A percentile compares a stretch with the other conserved stretches of the same genome.
These are phyloP conservation scores for Apophysomyces sp. DNA, from an alignment of 371 early-diverging fungal species.

Conservation along the genomic window DNA sequence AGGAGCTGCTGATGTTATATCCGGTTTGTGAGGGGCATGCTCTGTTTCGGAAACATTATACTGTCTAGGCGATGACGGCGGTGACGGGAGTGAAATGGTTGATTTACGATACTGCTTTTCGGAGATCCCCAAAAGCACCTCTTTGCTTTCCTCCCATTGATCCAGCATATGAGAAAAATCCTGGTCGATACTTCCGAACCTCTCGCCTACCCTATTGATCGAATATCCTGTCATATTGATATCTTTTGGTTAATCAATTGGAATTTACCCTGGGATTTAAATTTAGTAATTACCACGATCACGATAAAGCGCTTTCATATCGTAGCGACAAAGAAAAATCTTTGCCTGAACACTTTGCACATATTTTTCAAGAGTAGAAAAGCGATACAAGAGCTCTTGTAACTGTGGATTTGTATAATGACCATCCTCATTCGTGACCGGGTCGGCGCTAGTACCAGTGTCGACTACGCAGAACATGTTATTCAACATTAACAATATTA, in stretches of 20 bases:
- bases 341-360: constrained; percentile 33
- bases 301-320: constrained; percentile 20
- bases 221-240: background rate
- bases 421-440: background rate
- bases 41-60: background rate
- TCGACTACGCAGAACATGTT: constrained; percentile 3
- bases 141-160: constrained; percentile 40
- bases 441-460: background rate
- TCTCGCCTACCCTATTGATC: constrained; percentile 25
- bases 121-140: constrained; percentile 4
- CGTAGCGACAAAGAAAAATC: constrained; percentile 37
- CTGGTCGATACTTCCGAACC: constrained; percentile 30
- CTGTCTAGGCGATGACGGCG: constrained; percentile 32
- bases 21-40: background rate
- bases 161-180: constrained; percentile 19
- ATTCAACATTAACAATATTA: background rate
- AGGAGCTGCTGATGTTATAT: background rate
- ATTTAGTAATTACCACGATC: constrained; percentile 20
- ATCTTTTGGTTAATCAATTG: background rate
- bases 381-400: constrained; percentile 23
- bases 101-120: background rate
- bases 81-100: constrained; percentile 28
- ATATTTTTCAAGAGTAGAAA: constrained; percentile 33
- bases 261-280: background rate
- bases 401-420: constrained; percentile 13